Evolutionary conservation across 129 eudicot species (phyloP).

Genomic region (Chrysanthemum makinoi): DNA sequence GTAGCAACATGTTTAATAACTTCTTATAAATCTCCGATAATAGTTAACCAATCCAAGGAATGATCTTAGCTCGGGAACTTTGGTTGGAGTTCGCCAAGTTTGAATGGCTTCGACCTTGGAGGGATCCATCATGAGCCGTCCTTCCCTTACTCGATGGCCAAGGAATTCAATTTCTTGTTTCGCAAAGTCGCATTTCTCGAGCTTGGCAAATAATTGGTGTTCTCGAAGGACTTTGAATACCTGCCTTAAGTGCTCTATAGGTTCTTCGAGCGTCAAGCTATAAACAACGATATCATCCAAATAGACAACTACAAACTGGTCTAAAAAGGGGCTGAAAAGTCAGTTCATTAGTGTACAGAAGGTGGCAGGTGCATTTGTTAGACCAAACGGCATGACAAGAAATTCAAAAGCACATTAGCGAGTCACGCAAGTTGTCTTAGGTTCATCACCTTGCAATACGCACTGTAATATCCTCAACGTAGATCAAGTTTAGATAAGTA

Average conservation of each 20-base stretch:
- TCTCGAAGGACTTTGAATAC: neutral
- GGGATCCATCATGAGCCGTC: neutral
- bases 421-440: neutral
- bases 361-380: neutral
- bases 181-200: slow-evolving; percentile 8
- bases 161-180: neutral
- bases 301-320: neutral
- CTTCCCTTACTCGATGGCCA: neutral
- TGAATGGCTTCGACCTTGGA: neutral
- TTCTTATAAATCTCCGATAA: neutral
- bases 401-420: neutral
- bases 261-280: neutral
- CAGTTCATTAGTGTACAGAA: neutral
- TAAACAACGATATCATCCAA: neutral
- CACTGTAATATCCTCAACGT: neutral
- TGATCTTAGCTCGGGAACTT: neutral
- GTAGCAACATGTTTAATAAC: neutral
- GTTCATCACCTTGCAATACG: neutral
- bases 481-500: neutral
- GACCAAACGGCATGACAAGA: neutral
- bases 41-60: neutral
- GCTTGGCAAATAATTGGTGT: neutral
- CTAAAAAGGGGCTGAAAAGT: neutral
- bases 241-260: neutral
- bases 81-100: neutral